Evolutionary conservation across 805 yeast species (phyloP), one percentile per base, ranked within the genome.

Genomic region (Yarrowia divulgata): DNA sequence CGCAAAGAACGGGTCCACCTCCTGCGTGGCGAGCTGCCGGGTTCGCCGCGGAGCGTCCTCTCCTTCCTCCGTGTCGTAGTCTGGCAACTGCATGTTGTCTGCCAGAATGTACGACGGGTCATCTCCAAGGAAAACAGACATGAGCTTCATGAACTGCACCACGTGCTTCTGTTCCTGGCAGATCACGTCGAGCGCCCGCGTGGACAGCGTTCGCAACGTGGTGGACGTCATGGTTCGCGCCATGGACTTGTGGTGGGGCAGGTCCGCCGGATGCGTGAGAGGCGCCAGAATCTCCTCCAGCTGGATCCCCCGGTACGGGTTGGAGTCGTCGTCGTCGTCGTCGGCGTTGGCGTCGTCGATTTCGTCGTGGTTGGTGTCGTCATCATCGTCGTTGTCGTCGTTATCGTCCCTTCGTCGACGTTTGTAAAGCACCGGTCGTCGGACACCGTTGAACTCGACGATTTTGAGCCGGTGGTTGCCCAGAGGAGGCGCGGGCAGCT

Each of bases 121-220:
- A 75, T 94, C 98, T 5, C 98, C 97, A 63, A 94, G 81, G 73
- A 94, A 87, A 0, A 90, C 88, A 71, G 89, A 90, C 78, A 95
- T 83, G 55, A 94, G 81, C 74, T 86, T 87, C 54, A 89, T 85
- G 67, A 93, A 81, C 74, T 88, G 85, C 70, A 88, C 87, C n/a
- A 90, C 90, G 43, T 88, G 88, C 35, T 84, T 83, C 74, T 92
- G 97, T 75, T 95, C 99, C 50, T 85, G 84, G 75, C 91, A 93
- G 63, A 95, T 90, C 71, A 89, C 80, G 67, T 90, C 89, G 34
- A 93, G 86, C 18, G 95, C 86, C 71, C 92, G 91, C 18, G 81
- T 79, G 0, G 97, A 90, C 72, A 95, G 78, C 48, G 84, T 81
- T 62, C 84, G 82, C 50, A 91, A 79, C n/a, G 85, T 83, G 32